Base-by-base conservation (phyloP, 768 basidiomycete genomes). In the Phaffia australis region DNA sequence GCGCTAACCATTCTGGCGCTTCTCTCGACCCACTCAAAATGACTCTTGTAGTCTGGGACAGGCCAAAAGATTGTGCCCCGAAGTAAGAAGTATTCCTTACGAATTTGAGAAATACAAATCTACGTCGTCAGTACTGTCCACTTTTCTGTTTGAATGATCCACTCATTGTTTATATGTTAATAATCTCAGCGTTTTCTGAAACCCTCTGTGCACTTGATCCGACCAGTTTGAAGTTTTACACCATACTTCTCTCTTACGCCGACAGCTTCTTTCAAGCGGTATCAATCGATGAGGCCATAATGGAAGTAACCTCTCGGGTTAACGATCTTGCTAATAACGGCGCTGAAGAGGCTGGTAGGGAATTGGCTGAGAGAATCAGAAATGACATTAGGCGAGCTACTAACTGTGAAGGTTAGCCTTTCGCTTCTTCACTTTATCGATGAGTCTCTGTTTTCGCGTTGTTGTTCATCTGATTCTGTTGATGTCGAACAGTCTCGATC, bases 251-350 rank as follows among this genome's bases (percentile, higher is more conserved):
- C 85, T 79, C 82, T 0, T 84, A 87, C 72, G 89, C 90, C 27
- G 89, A 95, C 72, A 89, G 92, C 71, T 79, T 98, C 2, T 47
- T 62, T 5, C 86, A 97, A 77, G 92, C 93, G 1, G 93, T 97
- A 19, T 94, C 91, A 1, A 88, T 98, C 6, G 95, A 99, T 69
- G 95, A 99, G 74, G 94, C 91, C 0, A 81, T 97, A 27, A 84
- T 98, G 68, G 93, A 97, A 65, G 89, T 93, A 19, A 85, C 88
- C 0, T 81, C 77, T 4, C 73, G 74, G 8, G 76, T 77, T 6
- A 30, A 27, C 5, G 63, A 29, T 32, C 47, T 56, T 57, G 23
- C 11, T 15, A 35, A 32, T 23, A 56, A 23, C 1, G 58, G 47
- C 25, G 56, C 30, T 76, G 50, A 74, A 4, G 68, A 65, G n/a